phyloP scores from a whole-genome alignment of 768 basidiomycete species.

The Neoboletus magnificus region DNA sequence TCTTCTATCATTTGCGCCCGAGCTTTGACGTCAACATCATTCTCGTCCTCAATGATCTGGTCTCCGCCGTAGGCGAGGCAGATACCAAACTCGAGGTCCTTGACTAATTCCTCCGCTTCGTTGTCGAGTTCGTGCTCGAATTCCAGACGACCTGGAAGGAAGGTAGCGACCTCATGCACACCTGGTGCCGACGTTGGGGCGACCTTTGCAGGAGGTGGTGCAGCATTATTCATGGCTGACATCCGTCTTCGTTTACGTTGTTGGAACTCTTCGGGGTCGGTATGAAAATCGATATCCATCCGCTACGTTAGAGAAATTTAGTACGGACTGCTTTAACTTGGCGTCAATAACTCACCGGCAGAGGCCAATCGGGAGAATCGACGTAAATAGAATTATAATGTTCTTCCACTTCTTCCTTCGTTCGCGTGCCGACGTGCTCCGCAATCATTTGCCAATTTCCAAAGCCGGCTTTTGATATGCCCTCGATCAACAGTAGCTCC shows the following conservation, averaged over 20 bases:
- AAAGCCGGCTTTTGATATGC: constrained; percentile 80
- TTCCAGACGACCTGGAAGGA: constrained; percentile 94
- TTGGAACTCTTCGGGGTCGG: constrained; percentile 82
- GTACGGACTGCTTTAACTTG: constrained; percentile 1
- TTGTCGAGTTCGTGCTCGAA: constrained; percentile 98
- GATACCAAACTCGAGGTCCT: constrained; percentile 95
- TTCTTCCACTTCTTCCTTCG: constrained; percentile 88
- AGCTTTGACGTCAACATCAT: constrained; percentile 68
- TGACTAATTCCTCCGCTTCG: constrained; percentile 92
- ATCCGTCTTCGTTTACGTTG: constrained; percentile 86
- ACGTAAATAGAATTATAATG: constrained; percentile 86
- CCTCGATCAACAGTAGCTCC: constrained; percentile 87
- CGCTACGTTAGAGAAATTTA: constrained; percentile 8
- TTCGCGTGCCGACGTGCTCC: constrained; percentile 90
- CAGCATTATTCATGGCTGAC: constrained; percentile 66
- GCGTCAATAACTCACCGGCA: constrained; percentile 56
- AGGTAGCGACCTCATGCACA: constrained; percentile 88
- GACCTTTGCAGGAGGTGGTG: constrained; percentile 58
- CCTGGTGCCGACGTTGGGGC: constrained; percentile 87
- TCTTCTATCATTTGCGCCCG: constrained; percentile 41
- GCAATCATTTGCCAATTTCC: constrained; percentile 98
- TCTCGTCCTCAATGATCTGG: constrained; percentile 71
- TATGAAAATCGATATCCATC: constrained; percentile 60
- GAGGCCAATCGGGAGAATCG: constrained; percentile 72
- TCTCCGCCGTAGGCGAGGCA: constrained; percentile 84